Evolutionary conservation across 176 grass and related monocot genomes (phyloP), one percentile per base, ranked within the genome.

Genomic region (Carex kokanica): DNA sequence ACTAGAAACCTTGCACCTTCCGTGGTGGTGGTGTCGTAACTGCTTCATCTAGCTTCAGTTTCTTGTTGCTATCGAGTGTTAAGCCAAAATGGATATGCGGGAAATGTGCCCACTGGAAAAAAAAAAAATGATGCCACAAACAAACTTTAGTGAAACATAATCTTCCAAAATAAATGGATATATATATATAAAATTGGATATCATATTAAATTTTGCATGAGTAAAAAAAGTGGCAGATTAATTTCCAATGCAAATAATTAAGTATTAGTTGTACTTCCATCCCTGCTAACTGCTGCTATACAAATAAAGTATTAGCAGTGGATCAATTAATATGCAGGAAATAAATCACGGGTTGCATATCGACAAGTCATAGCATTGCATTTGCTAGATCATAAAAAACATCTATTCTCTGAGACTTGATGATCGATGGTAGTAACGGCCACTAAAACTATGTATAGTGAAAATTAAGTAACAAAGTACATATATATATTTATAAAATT

Each of bases 51-150:
- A 87, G 82, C 57, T 94, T 78, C 60, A 80, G 41, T 83, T 89
- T 88, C 78, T 90, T 94, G 59, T 91, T 85, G 74, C 84, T 54
- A 1, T 56, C 89, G 0, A 89, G 72, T 32, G 79, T 89, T 58
- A 89, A 74, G 14, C 92, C 90, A 4, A 98, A 91, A 86, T 98
- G 95, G 79, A 93, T 98, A 58, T 93, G 90, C 23, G 95, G 95
- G 80, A 93, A 94, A 78, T 98, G 95, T 43, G 95, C 95, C 95
- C 95, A 98, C 95, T 98, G 89, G n/a, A n/a, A 64, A 79, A n/a
- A 47, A 67, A 78, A 41, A 18, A 38, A 38, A 38, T 38, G 36
- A 25, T 52, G 38, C 12, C 32, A 74, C n/a, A 75, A 54, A 31
- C 13, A 75, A 29, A 75, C n/a, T 24, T 61, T 10, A 61, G 20